Conservation (phyloP, 2,329 filamentous ascomycete species). For the Penicillium griseofulvum region DNA sequence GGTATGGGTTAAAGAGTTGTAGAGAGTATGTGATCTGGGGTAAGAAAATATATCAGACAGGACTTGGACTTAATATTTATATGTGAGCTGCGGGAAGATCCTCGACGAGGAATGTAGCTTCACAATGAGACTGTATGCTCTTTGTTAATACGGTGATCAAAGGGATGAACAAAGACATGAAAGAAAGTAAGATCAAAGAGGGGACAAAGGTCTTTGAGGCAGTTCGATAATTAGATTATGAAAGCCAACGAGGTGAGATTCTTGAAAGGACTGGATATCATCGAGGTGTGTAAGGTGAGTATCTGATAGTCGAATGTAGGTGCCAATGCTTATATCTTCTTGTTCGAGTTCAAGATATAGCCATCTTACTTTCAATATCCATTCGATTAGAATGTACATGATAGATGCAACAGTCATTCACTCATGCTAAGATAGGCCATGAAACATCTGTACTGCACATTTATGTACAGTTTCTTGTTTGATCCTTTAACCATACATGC, state of each 20-base stretch:
- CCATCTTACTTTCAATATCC: background rate
- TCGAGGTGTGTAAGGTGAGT: background rate
- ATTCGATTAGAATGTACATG: background rate
- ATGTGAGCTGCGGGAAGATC: background rate
- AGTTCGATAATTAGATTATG: background rate
- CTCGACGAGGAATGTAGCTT: background rate
- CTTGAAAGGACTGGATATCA: background rate
- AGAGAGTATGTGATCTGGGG: background rate
- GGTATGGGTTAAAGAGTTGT: background rate
- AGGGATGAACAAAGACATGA: background rate
- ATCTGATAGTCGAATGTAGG: too few species aligned
- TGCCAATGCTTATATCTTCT: background rate
- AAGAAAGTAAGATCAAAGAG: background rate
- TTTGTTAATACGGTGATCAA: background rate
- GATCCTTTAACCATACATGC: slow-evolving; percentile 42
- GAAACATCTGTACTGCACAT: too few species aligned
- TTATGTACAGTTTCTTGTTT: slow-evolving; percentile 2
- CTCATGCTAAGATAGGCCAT: slow-evolving; percentile 1
- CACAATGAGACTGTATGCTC: background rate
- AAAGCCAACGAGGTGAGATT: background rate
- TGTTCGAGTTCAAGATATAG: background rate
- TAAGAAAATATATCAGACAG: background rate
- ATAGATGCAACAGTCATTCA: slow-evolving; percentile 4
- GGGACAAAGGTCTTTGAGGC: background rate
- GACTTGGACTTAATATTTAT: slow-evolving; percentile 4